Conservation (phyloP, 306 rosid species). For the Ammopiptanthus mongolicus region DNA sequence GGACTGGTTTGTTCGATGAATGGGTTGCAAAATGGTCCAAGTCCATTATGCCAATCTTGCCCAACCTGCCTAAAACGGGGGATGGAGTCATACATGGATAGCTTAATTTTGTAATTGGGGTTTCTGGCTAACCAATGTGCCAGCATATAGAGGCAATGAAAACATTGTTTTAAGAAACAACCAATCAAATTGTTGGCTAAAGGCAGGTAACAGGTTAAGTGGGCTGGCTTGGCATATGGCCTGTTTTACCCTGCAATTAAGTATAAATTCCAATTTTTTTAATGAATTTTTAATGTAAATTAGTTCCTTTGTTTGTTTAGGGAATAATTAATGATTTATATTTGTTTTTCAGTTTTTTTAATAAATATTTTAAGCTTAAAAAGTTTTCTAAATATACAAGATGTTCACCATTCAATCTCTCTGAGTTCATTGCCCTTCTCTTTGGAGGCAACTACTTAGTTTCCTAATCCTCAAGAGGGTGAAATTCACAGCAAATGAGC, state of each 20-base stretch:
- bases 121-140: background rate
- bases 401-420: background rate
- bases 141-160: background rate
- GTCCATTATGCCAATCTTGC: background rate
- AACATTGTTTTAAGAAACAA: background rate
- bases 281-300: background rate
- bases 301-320: background rate
- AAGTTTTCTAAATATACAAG: background rate
- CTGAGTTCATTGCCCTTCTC: background rate
- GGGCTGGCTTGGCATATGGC: background rate
- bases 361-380: background rate
- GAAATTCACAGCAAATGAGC: conserved; percentile 4
- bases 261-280: background rate
- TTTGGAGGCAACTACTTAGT: background rate
- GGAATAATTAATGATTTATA: background rate
- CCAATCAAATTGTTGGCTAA: background rate
- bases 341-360: background rate
- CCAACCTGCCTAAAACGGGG: background rate
- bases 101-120: background rate
- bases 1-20: background rate
- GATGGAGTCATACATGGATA: background rate
- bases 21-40: background rate
- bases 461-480: background rate
- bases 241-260: background rate
- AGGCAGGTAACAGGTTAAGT: background rate